A percentile compares a stretch with the other conserved stretches of the same genome.
Evolutionary conservation across 2,329 filamentous ascomycete genomes (phyloP).

Genomic region (Colletotrichum falcatum): DNA sequence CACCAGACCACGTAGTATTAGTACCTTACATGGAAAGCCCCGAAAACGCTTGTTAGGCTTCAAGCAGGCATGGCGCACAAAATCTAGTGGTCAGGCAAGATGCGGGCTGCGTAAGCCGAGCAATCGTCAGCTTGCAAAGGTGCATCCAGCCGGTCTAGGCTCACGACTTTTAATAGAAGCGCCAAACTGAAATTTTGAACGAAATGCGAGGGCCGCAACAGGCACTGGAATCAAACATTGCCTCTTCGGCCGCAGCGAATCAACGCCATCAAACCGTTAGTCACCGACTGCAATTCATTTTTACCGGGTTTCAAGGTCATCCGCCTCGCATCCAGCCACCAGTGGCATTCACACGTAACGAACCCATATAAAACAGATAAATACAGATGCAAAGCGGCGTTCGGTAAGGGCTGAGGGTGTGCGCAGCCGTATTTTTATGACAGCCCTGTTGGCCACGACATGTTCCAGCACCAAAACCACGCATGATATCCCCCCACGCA

Average conservation of each 20-base stretch:
- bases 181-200: not conserved
- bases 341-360: conserved; percentile 18
- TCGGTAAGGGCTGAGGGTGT: conserved; percentile 29
- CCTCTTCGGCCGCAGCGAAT: not conserved
- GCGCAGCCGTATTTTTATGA: conserved; percentile 12
- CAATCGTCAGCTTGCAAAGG: conserved; percentile 25
- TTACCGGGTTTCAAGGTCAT: conserved; percentile 11
- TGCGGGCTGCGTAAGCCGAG: conserved; percentile 33
- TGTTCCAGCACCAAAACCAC: conserved; percentile 32
- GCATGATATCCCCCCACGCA: conserved; percentile 22
- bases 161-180: conserved; percentile 1
- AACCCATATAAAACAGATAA: too few relatives aligned
- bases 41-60: conserved; percentile 3
- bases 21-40: conserved; percentile 36
- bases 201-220: not conserved
- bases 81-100: conserved; percentile 18
- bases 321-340: conserved; percentile 15
- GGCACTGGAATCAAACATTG: not conserved
- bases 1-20: conserved; percentile 6
- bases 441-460: conserved; percentile 32
- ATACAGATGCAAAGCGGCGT: conserved; percentile 15
- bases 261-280: not conserved
- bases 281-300: conserved; percentile 19
- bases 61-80: conserved; percentile 24
- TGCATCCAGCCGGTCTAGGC: conserved; percentile 19